Evolutionary conservation across 371 early-diverging fungal genomes (phyloP).

Genomic region (Zychaea mexicana): DNA sequence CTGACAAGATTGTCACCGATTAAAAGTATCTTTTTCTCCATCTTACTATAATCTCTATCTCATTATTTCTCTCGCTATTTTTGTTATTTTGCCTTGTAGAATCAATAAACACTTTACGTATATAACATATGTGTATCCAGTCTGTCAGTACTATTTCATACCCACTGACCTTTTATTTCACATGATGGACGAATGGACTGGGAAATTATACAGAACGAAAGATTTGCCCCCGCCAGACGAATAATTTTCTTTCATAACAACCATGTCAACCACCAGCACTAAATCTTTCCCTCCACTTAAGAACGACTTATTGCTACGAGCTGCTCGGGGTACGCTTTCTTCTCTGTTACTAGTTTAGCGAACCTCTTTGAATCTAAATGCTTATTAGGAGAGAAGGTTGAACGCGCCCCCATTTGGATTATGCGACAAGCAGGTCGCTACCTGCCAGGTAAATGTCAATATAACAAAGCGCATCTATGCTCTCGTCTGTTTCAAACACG

Average conservation of each 20-base stretch:
- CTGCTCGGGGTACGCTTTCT: constrained; percentile 66
- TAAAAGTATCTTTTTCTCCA: neutral
- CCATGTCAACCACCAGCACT: neutral
- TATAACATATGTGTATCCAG: neutral
- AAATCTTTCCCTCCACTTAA: constrained; percentile 78
- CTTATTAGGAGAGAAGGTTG: constrained; percentile 71
- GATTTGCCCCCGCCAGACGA: too few relatives aligned
- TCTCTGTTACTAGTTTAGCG: neutral
- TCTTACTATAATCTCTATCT: too few relatives aligned
- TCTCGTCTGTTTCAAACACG: neutral
- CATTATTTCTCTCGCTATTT: too few relatives aligned
- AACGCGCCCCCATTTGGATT: constrained; percentile 96
- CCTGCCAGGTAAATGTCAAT: constrained; percentile 92
- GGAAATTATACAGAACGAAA: too few relatives aligned
- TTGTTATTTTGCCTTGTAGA: too few relatives aligned
- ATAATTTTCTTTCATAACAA: neutral
- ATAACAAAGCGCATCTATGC: neutral
- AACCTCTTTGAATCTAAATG: neutral
- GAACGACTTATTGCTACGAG: constrained; percentile 91
- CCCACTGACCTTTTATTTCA: too few relatives aligned
- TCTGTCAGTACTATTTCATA: too few relatives aligned
- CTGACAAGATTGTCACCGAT: constrained; percentile 8
- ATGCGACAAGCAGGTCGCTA: constrained; percentile 99
- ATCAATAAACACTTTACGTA: too few relatives aligned
- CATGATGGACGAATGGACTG: too few relatives aligned